phyloP scores from a whole-genome alignment of 1,284 basidiomycete species.

The Heterobasidion occidentale region DNA sequence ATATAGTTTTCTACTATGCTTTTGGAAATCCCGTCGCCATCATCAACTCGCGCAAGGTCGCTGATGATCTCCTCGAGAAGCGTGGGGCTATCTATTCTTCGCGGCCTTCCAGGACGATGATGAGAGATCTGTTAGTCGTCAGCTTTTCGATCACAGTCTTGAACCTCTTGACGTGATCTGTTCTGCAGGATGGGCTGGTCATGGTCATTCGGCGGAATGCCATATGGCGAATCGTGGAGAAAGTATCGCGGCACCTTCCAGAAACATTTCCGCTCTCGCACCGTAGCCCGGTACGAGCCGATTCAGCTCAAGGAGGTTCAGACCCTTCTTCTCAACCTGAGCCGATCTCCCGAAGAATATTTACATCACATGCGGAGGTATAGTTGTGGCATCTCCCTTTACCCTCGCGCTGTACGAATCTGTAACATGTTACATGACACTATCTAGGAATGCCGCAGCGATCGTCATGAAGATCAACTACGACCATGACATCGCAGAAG shows the following conservation, averaged over 20 bases:
- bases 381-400: neutral
- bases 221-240: neutral
- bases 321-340: neutral
- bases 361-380: neutral
- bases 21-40: neutral
- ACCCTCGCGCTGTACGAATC: neutral
- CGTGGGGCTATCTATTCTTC: neutral
- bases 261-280: neutral
- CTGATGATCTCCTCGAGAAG: neutral
- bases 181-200: neutral
- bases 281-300: neutral
- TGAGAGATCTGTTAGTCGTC: neutral
- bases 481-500: neutral
- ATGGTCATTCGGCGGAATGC: neutral
- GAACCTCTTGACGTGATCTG: neutral
- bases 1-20: neutral
- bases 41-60: neutral
- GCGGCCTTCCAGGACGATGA: neutral
- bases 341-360: neutral
- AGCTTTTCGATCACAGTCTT: neutral
- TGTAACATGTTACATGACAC: neutral
- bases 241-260: neutral
- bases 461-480: neutral
- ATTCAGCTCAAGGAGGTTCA: neutral
- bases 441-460: neutral